Evolutionary conservation across 139 green algal genomes (phyloP).

Genomic region (Chlamydomonas urium): DNA sequence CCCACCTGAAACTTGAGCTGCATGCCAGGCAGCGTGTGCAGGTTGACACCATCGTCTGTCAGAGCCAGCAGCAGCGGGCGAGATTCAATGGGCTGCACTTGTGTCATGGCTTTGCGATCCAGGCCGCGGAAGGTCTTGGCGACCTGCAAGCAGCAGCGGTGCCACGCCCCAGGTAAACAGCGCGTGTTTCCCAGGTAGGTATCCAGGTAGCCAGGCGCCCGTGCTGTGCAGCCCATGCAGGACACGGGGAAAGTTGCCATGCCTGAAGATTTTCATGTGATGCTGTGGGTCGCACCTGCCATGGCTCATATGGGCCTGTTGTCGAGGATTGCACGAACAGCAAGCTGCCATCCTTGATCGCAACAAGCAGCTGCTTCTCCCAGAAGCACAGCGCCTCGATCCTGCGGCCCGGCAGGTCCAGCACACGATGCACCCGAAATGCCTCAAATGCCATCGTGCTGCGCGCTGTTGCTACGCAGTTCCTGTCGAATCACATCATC

Average conservation of each 20-base stretch:
- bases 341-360: neutral
- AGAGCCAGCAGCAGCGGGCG: constrained; percentile 19
- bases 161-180: neutral
- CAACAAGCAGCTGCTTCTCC: neutral
- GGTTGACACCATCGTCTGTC: constrained; percentile 22
- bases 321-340: neutral
- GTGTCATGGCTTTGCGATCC: constrained; percentile 19
- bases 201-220: no score
- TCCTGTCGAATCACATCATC: no score
- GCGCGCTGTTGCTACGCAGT: no score
- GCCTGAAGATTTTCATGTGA: no score
- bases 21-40: constrained; percentile 26
- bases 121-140: constrained; percentile 17
- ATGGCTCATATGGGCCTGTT: neutral
- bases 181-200: no score
- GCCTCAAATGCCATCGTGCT: no score
- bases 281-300: no score
- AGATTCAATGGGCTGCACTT: constrained; percentile 9
- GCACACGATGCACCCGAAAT: neutral
- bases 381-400: neutral
- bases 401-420: neutral
- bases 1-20: constrained; percentile 29
- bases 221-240: no score
- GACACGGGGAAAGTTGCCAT: no score
- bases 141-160: constrained; percentile 6